phyloP scores from a whole-genome alignment of 2,329 filamentous ascomycete genomes.

The Dendryphion nanum region DNA sequence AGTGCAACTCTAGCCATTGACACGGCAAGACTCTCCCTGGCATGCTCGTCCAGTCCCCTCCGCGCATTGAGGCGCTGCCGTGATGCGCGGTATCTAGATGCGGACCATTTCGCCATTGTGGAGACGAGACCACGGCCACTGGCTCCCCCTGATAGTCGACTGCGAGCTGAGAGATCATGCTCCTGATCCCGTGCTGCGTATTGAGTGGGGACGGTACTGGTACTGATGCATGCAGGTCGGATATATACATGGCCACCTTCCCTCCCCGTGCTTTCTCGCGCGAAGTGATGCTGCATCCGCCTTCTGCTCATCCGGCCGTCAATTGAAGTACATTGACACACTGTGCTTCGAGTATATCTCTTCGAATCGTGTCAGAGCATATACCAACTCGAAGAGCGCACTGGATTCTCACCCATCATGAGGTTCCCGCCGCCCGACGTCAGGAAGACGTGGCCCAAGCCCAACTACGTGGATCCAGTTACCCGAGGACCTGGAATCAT shows the following conservation, averaged over 20 bases:
- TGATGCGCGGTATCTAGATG: not conserved
- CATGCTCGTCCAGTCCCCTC: not conserved
- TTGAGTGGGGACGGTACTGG: not conserved
- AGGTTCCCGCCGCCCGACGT: slow-evolving; percentile 35
- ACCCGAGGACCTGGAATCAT: slow-evolving; percentile 43
- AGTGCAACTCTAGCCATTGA: not conserved
- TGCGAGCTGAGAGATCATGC: not conserved
- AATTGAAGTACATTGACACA: not conserved
- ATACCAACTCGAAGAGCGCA: not conserved
- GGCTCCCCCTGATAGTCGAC: not conserved
- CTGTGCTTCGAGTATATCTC: too few relatives aligned
- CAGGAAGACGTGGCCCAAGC: slow-evolving; percentile 39
- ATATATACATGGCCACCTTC: not conserved
- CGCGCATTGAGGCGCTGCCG: not conserved
- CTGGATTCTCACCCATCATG: slow-evolving; percentile 17
- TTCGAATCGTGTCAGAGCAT: not conserved
- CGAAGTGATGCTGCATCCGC: slow-evolving; percentile 1
- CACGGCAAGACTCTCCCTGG: not conserved
- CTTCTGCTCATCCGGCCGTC: not conserved
- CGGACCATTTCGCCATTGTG: slow-evolving; percentile 5
- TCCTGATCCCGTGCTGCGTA: not conserved
- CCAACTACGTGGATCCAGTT: slow-evolving; percentile 45
- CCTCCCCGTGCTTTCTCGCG: not conserved
- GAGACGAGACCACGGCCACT: not conserved
- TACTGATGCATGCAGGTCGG: not conserved